Base-by-base conservation (phyloP, 306 rosid genomes). In the Cucurbita argyrosperma region DNA sequence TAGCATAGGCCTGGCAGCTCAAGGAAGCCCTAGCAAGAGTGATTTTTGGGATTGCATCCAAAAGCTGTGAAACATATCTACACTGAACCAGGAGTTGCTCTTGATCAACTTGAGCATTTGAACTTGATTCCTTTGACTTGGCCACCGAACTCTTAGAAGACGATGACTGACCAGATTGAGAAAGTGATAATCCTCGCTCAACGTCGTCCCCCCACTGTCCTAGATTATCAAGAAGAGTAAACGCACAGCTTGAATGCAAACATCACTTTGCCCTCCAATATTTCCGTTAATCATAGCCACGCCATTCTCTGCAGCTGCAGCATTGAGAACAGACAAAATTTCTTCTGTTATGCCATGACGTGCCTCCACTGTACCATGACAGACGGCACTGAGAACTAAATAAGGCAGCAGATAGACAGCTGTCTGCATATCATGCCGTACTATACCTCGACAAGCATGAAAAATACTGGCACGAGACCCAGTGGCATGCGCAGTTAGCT, bases 141-240 rank as follows among this genome's bases (percentile, higher is more conserved):
- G 81, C 75, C 40, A 77, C 67, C 60, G 79, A 96, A 77, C 85
- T 96, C 87, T 88, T 91, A 54, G 94, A 77, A 70, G 82, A 85
- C 53, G 69, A 56, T 67, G 88, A 71, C 19, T 82, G 90, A 61
- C 84, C 69, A 60, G 87, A 80, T 56, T 71, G 85, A 75, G 89
- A 89, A 82, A 92, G 92, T 53, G 96, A 91, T 76, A 90, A 85
- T 76, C 85, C 96, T 80, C 90, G 98, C 79, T 85, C 88, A 82
- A 86, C 86, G 76, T 90, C 97, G 82, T 94, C 97, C 82, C 81
- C 88, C 98, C 97, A 94, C 80, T 94, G 96, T 73, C 98, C 97
- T 68, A 94, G 96, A 84, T 90, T 94, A 85, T 94, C 97, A 81
- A 94, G 97, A 79, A 94, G 98, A 78, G 94, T 90, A 84, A 94